Evolutionary conservation across 2,329 filamentous ascomycete species (phyloP).

Genomic region (Lasiodiplodia sp.): DNA sequence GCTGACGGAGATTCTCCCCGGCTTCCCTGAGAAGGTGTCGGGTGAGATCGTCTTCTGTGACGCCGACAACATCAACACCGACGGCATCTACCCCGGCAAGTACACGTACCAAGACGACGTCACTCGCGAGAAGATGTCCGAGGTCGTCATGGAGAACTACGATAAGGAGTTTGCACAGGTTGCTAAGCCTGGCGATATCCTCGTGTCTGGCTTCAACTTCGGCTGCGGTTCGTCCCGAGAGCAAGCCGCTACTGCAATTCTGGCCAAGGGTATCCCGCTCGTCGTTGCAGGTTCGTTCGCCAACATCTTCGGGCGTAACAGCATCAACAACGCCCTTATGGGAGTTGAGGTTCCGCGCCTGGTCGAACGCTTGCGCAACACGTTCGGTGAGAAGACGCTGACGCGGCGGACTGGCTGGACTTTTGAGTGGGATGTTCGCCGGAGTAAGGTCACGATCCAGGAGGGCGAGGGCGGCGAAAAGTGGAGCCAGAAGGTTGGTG

Average conservation of each 20-base stretch:
- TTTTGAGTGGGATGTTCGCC: constrained; percentile 78
- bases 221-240: constrained; percentile 83
- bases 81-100: constrained; percentile 89
- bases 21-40: constrained; percentile 81
- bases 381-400: constrained; percentile 65
- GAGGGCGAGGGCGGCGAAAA: constrained; percentile 71
- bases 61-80: constrained; percentile 87
- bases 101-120: constrained; percentile 93
- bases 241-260: constrained; percentile 85
- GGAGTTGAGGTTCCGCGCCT: constrained; percentile 73
- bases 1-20: constrained; percentile 77
- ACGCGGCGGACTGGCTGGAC: constrained; percentile 84
- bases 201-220: constrained; percentile 89
- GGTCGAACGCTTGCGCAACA: constrained; percentile 69
- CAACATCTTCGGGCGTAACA: constrained; percentile 82
- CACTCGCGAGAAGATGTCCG: constrained; percentile 78
- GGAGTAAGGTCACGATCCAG: constrained; percentile 73
- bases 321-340: constrained; percentile 81
- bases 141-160: constrained; percentile 95
- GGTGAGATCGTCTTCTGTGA: constrained; percentile 92
- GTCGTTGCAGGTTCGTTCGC: constrained; percentile 83
- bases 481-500: constrained; percentile 84
- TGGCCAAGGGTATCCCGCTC: constrained; percentile 80
- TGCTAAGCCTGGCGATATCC: constrained; percentile 75
- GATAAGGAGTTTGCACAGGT: constrained; percentile 72